Evolutionary conservation across 306 rosid genomes (phyloP).

Genomic region (Quercus ilex): DNA sequence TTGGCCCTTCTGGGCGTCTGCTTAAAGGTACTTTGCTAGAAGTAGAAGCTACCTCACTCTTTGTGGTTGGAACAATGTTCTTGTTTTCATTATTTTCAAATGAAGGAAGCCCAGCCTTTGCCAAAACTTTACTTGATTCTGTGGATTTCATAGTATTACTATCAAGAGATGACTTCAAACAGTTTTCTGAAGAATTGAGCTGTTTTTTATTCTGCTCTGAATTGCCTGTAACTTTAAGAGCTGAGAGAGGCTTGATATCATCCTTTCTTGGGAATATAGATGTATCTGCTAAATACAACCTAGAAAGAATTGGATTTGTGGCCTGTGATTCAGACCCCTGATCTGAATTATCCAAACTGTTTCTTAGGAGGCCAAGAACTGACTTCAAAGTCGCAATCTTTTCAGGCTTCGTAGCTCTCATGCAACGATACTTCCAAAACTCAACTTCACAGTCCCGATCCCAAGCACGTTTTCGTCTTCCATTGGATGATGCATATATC

Average conservation of each 20-base stretch:
- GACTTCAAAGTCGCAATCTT: slow-evolving; percentile 88
- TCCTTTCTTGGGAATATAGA: slow-evolving; percentile 90
- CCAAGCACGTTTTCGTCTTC: slow-evolving; percentile 95
- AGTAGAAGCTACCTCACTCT: slow-evolving; percentile 27
- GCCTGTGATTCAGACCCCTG: slow-evolving; percentile 54
- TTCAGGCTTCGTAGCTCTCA: slow-evolving; percentile 72
- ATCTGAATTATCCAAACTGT: slow-evolving; percentile 45
- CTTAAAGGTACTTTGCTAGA: slow-evolving; percentile 42
- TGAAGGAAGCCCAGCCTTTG: slow-evolving; percentile 35
- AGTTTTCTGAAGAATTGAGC: slow-evolving; percentile 26
- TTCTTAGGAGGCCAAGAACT: slow-evolving; percentile 81
- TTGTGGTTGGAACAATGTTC: slow-evolving; percentile 30
- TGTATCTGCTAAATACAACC: slow-evolving; percentile 92
- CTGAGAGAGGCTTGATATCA: slow-evolving; percentile 73
- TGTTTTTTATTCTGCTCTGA: slow-evolving; percentile 51
- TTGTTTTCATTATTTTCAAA: slow-evolving; percentile 40
- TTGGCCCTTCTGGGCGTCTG: slow-evolving; percentile 34
- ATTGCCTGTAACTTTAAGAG: slow-evolving; percentile 46
- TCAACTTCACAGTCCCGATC: slow-evolving; percentile 95
- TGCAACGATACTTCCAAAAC: slow-evolving; percentile 96
- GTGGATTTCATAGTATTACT: slow-evolving; percentile 30
- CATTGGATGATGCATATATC: slow-evolving; percentile 71
- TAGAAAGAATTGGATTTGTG: slow-evolving; percentile 75
- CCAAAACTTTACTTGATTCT: slow-evolving; percentile 35
- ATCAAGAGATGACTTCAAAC: slow-evolving; percentile 34